Evolutionary conservation across 805 yeast genomes (phyloP), one percentile per base, ranked within the genome.

Genomic region (Ogataea nonfermentans): DNA sequence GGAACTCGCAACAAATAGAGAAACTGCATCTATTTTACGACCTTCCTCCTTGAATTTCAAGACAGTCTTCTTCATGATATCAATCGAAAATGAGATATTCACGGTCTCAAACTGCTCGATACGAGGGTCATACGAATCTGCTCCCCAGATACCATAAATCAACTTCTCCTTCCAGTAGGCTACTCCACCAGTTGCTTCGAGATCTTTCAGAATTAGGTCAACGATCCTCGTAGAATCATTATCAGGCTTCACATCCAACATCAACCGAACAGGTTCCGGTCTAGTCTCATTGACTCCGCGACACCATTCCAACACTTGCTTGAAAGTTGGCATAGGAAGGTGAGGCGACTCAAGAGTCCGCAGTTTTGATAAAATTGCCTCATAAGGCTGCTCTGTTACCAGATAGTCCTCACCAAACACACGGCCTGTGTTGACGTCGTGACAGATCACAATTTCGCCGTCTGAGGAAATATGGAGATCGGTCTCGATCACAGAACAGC

Each of bases 221-320:
- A 49, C 52, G 11, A 67, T 44, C n/a, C 31, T 9, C 9, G 41
- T 37, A 1, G 66, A 64, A 20, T 61, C 55, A 41, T 56, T 57
- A 36, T 53, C 65, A 1, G 51, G 30, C 42, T 65, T 65, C 22
- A 65, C 55, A 44, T 65, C 70, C 28, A 65, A 45, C 67, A 65
- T 62, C 67, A 51, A 65, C 68, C 62, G 69, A 65, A 55, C 66
- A 5, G 36, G 40, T 4, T 13, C 12, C 10, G 27, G 23, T 10
- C 37, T 70, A 52, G 34, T 68, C 66, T 51, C 61, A 66, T 56
- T 66, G 63, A 49, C 72, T 53, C 71, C 71, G 56, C 24, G 68
- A 33, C 57, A 45, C 71, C 71, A 67, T 6, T 42, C 29, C 6
- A 67, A 44, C 0, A 56, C 45, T n/a, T 60, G 57, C 5, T 40